A percentile compares a stretch with the other conserved stretches of the same genome.
phyloP scores from a whole-genome alignment of 176 grass and related monocot species.

The Dactylis glomerata region DNA sequence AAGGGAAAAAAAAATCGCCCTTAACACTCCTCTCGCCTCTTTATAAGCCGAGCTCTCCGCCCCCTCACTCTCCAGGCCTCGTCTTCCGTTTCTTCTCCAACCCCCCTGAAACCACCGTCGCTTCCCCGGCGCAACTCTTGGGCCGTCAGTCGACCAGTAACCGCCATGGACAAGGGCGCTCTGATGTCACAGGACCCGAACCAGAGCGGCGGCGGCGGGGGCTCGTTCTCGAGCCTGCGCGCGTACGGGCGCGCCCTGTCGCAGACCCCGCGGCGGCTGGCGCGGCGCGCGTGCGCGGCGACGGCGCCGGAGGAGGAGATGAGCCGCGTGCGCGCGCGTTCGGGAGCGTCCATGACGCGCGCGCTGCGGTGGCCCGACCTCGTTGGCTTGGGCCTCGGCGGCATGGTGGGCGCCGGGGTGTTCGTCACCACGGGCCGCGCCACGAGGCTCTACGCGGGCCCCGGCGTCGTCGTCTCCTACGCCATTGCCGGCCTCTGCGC shows the following conservation, averaged over 20 bases:
- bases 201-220: not conserved
- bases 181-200: not conserved
- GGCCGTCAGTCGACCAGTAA: not conserved
- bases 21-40: not conserved
- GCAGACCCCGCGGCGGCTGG: conserved; percentile 45
- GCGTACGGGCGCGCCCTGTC: conserved; percentile 53
- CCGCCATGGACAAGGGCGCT: conserved; percentile 30
- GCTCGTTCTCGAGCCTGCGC: conserved; percentile 61
- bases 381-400: conserved; percentile 59
- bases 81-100: not conserved
- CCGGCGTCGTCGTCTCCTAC: conserved; percentile 54
- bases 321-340: conserved; percentile 59
- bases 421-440: conserved; percentile 59
- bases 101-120: not conserved
- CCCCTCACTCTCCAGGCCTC: not conserved
- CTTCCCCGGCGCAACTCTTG: not conserved
- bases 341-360: conserved; percentile 51
- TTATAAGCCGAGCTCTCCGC: conserved; percentile 22
- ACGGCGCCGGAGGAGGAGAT: conserved; percentile 62
- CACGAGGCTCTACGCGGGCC: conserved; percentile 11
- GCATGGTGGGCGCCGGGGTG: conserved; percentile 59
- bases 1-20: not conserved
- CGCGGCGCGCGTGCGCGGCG: conserved; percentile 40
- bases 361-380: conserved; percentile 73
- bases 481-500: conserved; percentile 93